phyloP scores from a whole-genome alignment of 129 eudicot species.

The Helianthus tuberosus region DNA sequence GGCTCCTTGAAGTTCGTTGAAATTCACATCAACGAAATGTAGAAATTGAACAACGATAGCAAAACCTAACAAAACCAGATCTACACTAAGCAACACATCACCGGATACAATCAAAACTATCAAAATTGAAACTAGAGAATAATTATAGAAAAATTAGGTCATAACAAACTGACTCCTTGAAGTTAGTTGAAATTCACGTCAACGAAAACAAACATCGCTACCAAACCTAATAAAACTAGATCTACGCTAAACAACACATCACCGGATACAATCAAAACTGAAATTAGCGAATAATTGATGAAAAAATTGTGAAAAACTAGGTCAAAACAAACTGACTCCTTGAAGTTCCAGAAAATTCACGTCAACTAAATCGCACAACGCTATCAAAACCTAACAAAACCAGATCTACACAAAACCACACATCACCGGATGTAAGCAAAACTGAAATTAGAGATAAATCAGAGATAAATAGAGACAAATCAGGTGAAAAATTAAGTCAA shows the following conservation, averaged over 20 bases:
- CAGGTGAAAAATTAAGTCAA: not conserved
- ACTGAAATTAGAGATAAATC: too few species aligned
- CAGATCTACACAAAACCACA: slow-evolving; percentile 32
- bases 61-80: not conserved
- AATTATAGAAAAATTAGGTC: too few species aligned
- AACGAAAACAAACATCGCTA: not conserved
- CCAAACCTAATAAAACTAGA: slow-evolving; percentile 14
- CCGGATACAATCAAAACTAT: too few species aligned
- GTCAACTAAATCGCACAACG: not conserved
- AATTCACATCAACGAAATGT: too few species aligned
- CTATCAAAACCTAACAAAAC: not conserved
- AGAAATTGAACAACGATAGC: too few species aligned
- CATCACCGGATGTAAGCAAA: not conserved
- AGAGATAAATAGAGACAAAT: not conserved
- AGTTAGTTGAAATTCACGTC: not conserved
- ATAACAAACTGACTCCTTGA: too few species aligned
- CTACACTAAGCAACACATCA: too few species aligned
- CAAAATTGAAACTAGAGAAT: too few species aligned
- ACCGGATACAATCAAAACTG: not conserved
- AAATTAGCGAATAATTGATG: not conserved
- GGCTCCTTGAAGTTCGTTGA: slow-evolving; percentile 83
- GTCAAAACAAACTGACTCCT: slow-evolving; percentile 47
- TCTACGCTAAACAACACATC: slow-evolving; percentile 32
- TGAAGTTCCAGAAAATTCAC: slow-evolving; percentile 47
- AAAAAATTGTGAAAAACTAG: too few species aligned